Base-by-base conservation (phyloP, 2,329 filamentous ascomycete genomes). In the Sclerotinia glacialis region DNA sequence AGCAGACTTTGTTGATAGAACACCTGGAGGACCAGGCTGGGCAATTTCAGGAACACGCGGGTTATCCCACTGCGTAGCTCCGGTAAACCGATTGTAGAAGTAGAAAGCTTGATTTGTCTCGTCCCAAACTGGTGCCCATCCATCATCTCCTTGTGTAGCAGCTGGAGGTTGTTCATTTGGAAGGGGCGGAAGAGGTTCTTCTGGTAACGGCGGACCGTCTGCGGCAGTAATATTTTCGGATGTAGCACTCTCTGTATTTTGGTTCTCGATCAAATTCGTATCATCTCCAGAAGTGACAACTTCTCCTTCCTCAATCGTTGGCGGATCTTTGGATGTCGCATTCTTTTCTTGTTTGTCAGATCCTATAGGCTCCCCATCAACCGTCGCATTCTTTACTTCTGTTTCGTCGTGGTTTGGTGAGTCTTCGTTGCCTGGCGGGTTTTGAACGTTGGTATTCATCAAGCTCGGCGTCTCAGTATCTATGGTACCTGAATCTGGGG, bases 91-190 rank as follows among this genome's bases (percentile, higher is more conserved):
- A 77, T 96, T 97, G 81, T 88, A 88, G 79, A 96, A 97, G 79
- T 92, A 96, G 80, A 88, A 96, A 5, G 86, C 83, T 70, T 89
- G 84, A 1, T 84, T 83, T 62, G 77, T 82, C 31, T 84, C 79
- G 73, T 96, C 92, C 90, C 91, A 96, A 67, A 90, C 82, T 46
- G 87, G 87, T 67, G 90, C 87, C 93, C 93, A 97, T 67, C 93
- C 93, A 72, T 89, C 86, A 68, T 88, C 85, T 76, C 89, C 85
- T 67, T 88, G 83, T 52, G 70, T 69, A 69, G 74, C 75, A 37
- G 77, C 76, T 52, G 82, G 80, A 37, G 80, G 80, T 47, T 81
- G 79, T 77, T 86, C 84, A 44, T 66, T 42, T 34, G 55, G 64
- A 11, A 66, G 28, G 4, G 65, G 59, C 12, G 74, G 73, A 28